Evolutionary conservation across 2,329 filamentous ascomycete genomes (phyloP), one percentile per base, ranked within the genome.

Genomic region (Claviceps maximensis): DNA sequence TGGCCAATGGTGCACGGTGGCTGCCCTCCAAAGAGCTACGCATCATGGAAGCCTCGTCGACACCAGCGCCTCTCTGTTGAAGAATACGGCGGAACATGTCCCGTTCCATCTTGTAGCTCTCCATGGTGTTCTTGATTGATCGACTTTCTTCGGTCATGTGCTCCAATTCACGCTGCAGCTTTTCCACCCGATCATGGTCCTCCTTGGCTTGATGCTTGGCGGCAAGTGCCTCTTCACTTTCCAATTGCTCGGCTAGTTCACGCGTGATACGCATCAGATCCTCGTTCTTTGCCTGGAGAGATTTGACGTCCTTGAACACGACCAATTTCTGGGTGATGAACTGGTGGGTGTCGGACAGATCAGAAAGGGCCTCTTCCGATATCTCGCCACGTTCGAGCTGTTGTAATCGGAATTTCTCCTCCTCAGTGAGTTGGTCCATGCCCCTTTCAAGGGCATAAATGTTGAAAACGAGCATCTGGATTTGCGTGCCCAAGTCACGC

Each of bases 11-110:
- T 51, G 75, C 72, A 40, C 77, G 74, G 47, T 72, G 67, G 47
- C 66, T 70, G 17, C 79, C 77, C 55, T 84, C 80, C 33, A 86
- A 70, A 19, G 86, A 87, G 60, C 84, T 82, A 1, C 85, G 87
- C 63, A 94, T 83, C 49, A 83, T 75, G 1, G 83, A 83, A 17
- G 79, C 77, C 44, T 85, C 73, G 55, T 89, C 84, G 13, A 72
- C 75, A 65, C 79, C 64, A 63, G 78, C 62, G 63, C 75, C 65
- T 70, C 83, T 68, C 57, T 93, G 87, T 59, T 91, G 87, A 31
- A 96, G 79, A 74, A 97, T 90, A 51, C 90, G 89, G 23, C 91
- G 84, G 83, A 96, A 97, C 81, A 96, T 96, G 65, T 98, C 91
- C 57, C 93, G 84, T 71, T 98, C 93, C 61, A 89, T 88, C 65